Evolutionary conservation across 306 rosid genomes (phyloP), one percentile per base, ranked within the genome.

Genomic region (Pueraria montana): DNA sequence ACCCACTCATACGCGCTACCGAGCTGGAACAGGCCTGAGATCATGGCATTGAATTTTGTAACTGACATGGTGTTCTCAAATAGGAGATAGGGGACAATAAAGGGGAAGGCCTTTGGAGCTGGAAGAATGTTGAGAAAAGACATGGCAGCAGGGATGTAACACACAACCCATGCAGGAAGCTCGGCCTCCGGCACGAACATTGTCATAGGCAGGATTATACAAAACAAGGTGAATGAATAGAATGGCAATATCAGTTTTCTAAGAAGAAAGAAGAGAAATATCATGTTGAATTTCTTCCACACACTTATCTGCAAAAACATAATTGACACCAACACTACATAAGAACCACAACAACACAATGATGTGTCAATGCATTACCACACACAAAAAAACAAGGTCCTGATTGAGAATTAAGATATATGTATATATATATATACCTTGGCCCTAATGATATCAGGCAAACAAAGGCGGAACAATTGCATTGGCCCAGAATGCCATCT

Each of bases 401-500:
- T 12, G 50, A 62, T 16, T 30, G 66, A 69, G 21, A 79, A 18
- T 42, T 27, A 45, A 53, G 45, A 69, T 21, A 50, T 14, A 20
- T 12, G 24, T 1, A 23, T 8, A 23, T 2, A 61, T 4, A 38
- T 20, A 76, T 55, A 64, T 80, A 96, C 99, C 97, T 91, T 91
- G 65, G 98, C 79, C 64, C 53, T 55, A 32, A 96, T 80, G 62
- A 96, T 82, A 80, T 77, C 98, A 5, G 97, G 98, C 81, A 96
- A 84, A 84, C 99, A 96, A 72, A 96, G 99, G 82, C 99, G 95
- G 80, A 96, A 96, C 87, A 96, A 83, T 58, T 96, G 99, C 99
- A 96, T 96, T 74, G 99, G 99, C n/a, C 99, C 98, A 1, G 98
- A 96, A 84, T 96, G 99, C 99, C 99, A 96, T 86, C 97, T 88